phyloP scores from a whole-genome alignment of 202 grass and related monocot species.

The Panicum hallii region DNA sequence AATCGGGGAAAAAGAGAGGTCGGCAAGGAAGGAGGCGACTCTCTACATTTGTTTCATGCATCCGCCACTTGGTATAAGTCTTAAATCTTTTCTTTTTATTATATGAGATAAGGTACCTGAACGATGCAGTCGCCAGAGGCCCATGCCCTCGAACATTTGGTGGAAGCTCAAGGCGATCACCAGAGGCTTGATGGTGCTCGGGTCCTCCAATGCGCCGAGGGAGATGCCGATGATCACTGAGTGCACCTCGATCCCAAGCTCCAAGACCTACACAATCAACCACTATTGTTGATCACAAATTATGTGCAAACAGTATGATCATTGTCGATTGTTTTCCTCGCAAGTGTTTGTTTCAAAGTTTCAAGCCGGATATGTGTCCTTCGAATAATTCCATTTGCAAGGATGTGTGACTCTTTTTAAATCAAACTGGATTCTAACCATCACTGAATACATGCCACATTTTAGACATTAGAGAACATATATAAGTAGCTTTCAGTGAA shows the following conservation, averaged over 20 bases:
- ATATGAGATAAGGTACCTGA: conserved; percentile 46
- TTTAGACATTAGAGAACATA: background rate
- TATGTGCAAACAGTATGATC: background rate
- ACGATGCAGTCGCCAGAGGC: conserved; percentile 70
- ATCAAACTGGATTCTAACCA: background rate
- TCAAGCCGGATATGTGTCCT: background rate
- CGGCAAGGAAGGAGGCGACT: no score
- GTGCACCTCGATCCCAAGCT: conserved; percentile 68
- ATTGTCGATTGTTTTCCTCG: background rate
- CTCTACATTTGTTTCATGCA: no score
- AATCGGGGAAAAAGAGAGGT: background rate
- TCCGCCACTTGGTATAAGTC: no score
- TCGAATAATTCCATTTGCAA: background rate
- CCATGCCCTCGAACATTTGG: conserved; percentile 84
- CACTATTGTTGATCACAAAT: background rate
- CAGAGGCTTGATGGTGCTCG: conserved; percentile 53
- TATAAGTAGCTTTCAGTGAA: background rate
- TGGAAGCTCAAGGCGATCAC: conserved; percentile 71
- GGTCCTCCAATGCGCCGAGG: conserved; percentile 41
- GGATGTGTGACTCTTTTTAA: background rate
- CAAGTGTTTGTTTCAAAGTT: background rate
- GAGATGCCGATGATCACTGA: conserved; percentile 78
- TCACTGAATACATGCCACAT: background rate
- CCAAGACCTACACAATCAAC: conserved; percentile 46
- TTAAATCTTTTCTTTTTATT: background rate